Evolutionary conservation across 345 rosid genomes (phyloP).

Genomic region (Sonneratia alba): DNA sequence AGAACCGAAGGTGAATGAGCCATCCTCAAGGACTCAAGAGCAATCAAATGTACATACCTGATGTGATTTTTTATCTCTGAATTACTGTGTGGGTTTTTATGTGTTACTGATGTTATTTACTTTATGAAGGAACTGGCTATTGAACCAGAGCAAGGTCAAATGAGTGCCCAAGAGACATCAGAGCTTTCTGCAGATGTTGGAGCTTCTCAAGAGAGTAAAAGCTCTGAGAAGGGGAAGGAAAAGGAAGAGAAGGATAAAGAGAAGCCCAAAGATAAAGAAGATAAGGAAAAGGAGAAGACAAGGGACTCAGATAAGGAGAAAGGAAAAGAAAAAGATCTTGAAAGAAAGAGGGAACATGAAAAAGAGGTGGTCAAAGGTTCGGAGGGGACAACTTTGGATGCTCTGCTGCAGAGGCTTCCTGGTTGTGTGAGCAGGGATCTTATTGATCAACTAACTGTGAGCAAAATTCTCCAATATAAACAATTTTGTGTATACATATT

Average conservation of each 20-base stretch:
- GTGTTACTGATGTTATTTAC: slow-evolving; percentile 8
- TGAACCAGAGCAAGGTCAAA: slow-evolving; percentile 57
- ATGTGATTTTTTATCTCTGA: background rate
- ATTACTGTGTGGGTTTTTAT: background rate
- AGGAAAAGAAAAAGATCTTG: slow-evolving; percentile 75
- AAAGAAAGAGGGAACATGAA: slow-evolving; percentile 67
- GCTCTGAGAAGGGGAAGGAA: slow-evolving; percentile 60
- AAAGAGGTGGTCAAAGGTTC: slow-evolving; percentile 82
- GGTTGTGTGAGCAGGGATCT: slow-evolving; percentile 97
- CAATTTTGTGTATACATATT: background rate
- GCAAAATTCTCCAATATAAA: slow-evolving; percentile 12
- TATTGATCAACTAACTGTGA: slow-evolving; percentile 93
- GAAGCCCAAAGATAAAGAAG: slow-evolving; percentile 48
- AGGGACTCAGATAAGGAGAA: slow-evolving; percentile 46
- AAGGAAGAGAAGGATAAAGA: slow-evolving; percentile 71
- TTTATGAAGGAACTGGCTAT: slow-evolving; percentile 48
- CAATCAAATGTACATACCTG: slow-evolving; percentile 49
- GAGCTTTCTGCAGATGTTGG: slow-evolving; percentile 56
- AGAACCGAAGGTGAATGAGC: slow-evolving; percentile 70
- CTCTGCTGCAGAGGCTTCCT: slow-evolving; percentile 86
- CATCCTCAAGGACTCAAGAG: slow-evolving; percentile 58
- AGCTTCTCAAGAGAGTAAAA: slow-evolving; percentile 45
- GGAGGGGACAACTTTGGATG: slow-evolving; percentile 90
- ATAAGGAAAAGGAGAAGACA: slow-evolving; percentile 11
- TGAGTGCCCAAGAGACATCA: slow-evolving; percentile 36